phyloP scores from a whole-genome alignment of 2,329 filamentous ascomycete species.

The Sclerotinia borealis region DNA sequence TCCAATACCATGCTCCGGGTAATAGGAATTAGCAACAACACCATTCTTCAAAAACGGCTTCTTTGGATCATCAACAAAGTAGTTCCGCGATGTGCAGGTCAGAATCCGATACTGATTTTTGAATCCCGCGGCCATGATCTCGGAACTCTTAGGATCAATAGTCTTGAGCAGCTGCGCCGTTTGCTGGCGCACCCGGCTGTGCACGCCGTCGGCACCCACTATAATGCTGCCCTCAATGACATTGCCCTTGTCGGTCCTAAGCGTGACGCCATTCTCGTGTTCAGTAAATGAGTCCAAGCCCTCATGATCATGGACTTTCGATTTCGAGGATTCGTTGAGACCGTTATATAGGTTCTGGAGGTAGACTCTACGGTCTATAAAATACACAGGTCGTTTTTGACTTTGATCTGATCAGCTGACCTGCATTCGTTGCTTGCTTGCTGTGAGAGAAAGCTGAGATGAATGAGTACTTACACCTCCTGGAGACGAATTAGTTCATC shows the following conservation, averaged over 20 bases:
- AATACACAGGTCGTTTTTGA: conserved; percentile 2
- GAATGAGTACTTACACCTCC: not conserved
- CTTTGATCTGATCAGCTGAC: not conserved
- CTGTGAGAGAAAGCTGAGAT: not conserved
- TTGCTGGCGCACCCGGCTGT: conserved; percentile 27
- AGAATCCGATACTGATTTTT: not conserved
- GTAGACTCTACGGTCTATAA: not conserved
- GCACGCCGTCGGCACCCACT: conserved; percentile 26
- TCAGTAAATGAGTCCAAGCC: not conserved
- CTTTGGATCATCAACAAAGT: conserved; percentile 3
- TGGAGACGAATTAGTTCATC: conserved; percentile 8
- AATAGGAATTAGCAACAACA: not conserved
- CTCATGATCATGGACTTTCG: not conserved
- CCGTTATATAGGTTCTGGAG: conserved; percentile 3
- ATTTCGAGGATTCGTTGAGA: not conserved
- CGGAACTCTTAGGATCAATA: not conserved
- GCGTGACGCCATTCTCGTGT: not conserved
- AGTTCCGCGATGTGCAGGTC: not conserved
- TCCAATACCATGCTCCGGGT: conserved; percentile 1
- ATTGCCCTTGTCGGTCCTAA: conserved; percentile 1
- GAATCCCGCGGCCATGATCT: conserved; percentile 6
- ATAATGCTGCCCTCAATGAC: conserved; percentile 17
- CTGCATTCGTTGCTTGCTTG: not conserved
- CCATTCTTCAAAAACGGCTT: not conserved
- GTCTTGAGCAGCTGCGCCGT: conserved; percentile 19